These are phyloP conservation scores for Ophiostoma piceae DNA, from an alignment of 2,329 filamentous ascomycete genomes.

Conservation along the genomic window DNA sequence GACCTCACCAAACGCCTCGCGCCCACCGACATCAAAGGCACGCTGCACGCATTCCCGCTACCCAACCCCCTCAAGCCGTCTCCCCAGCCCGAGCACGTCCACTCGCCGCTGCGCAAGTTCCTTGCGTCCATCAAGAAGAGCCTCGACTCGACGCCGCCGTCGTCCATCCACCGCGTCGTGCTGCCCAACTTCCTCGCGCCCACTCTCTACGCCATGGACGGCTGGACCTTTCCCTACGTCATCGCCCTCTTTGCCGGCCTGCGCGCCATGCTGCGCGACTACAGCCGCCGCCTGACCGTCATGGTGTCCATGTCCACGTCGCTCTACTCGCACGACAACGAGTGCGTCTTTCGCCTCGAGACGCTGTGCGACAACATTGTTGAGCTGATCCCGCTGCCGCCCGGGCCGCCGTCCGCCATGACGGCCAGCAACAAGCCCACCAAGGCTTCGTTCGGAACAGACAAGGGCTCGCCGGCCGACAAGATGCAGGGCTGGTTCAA, in stretches of 20 bases:
- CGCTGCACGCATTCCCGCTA: conserved; percentile 47
- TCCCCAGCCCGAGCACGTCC: conserved; percentile 23
- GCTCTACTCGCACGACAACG: conserved; percentile 69
- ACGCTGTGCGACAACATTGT: conserved; percentile 67
- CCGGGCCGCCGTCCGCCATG: conserved; percentile 31
- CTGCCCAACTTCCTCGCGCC: conserved; percentile 84
- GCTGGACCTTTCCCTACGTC: conserved; percentile 65
- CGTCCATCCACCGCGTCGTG: conserved; percentile 70
- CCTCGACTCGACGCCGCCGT: conserved; percentile 52
- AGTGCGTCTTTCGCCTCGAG: conserved; percentile 81
- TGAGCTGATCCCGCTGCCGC: conserved; percentile 70
- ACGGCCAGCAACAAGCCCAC: conserved; percentile 4
- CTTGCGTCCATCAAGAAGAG: conserved; percentile 53
- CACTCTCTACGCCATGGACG: conserved; percentile 67
- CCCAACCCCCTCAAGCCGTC: conserved; percentile 39
- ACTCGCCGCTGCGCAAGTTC: conserved; percentile 59
- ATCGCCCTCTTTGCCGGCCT: conserved; percentile 78
- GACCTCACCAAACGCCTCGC: conserved; percentile 62
- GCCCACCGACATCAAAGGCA: conserved; percentile 44
- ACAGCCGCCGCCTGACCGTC: conserved; percentile 60
- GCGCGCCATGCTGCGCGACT: conserved; percentile 65
- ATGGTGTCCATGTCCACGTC: conserved; percentile 74
- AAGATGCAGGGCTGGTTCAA: conserved; percentile 80
- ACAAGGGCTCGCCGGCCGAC: conserved; percentile 50
- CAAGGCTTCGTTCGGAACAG: conserved; percentile 34